Conservation (phyloP, 1,284 basidiomycete species). For the Farysia itapuensis region DNA sequence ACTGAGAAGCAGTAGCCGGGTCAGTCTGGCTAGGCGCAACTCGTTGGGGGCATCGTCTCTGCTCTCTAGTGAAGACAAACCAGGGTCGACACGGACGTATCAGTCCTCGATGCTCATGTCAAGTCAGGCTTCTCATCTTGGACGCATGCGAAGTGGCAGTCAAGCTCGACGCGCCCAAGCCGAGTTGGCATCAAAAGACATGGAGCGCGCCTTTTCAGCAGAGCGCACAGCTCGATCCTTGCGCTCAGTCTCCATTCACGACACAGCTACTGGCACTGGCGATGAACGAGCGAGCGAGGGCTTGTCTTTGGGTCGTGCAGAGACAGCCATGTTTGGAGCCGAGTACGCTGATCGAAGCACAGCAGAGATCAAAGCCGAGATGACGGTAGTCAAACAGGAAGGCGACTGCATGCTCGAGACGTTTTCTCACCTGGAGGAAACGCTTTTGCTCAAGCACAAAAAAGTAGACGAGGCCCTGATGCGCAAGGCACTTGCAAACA, state of each 20-base stretch:
- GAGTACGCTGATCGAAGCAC: conserved; percentile 34
- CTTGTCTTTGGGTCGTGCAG: conserved; percentile 2
- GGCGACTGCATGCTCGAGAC: conserved; percentile 38
- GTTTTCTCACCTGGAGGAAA: conserved; percentile 32
- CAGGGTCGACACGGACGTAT: conserved; percentile 19
- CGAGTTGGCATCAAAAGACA: conserved; percentile 8
- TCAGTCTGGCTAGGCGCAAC: conserved; percentile 3
- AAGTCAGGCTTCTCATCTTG: conserved; percentile 17
- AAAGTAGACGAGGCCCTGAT: conserved; percentile 5
- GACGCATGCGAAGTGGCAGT: conserved; percentile 19
- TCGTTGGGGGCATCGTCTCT: conserved; percentile 15
- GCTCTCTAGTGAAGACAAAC: conserved; percentile 26
- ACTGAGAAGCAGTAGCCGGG: not conserved
- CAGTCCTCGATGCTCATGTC: conserved; percentile 15
- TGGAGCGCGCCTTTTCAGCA: conserved; percentile 25
- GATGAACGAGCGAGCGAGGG: not conserved
- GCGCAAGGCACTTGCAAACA: conserved; percentile 1
- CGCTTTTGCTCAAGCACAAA: conserved; percentile 19
- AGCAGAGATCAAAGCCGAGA: conserved; percentile 48
- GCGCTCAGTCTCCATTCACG: conserved; percentile 19
- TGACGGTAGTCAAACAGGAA: conserved; percentile 40
- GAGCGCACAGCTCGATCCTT: conserved; percentile 24
- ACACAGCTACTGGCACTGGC: conserved; percentile 1
- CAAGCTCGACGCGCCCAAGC: conserved; percentile 12
- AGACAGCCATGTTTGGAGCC: conserved; percentile 29